A percentile compares a stretch with the other conserved stretches of the same genome.
These are phyloP conservation scores for Plectosphaerella sp. DNA, from an alignment of 2,329 filamentous ascomycete species.

Conservation along the genomic window DNA sequence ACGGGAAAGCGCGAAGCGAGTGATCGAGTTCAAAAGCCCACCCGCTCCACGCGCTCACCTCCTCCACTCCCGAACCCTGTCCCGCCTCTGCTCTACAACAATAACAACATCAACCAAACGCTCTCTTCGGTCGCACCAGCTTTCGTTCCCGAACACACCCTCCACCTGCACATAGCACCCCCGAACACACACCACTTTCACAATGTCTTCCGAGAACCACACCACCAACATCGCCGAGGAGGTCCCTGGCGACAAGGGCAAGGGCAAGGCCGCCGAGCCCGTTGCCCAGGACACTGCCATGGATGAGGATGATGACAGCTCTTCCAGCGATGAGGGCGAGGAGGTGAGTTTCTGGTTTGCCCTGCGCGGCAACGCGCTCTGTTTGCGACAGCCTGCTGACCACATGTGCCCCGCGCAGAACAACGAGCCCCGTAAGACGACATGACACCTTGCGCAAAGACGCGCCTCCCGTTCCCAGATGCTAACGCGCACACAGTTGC, in stretches of 20 bases:
- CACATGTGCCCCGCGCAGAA: neutral
- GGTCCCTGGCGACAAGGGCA: constrained; percentile 66
- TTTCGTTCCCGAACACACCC: constrained; percentile 1
- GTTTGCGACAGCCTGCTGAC: constrained; percentile 6
- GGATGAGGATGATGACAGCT: constrained; percentile 65
- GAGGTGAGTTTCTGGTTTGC: constrained; percentile 38
- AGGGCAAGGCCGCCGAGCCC: constrained; percentile 68
- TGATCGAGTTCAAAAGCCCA: neutral
- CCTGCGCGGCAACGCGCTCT: neutral
- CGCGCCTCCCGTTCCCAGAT: constrained; percentile 3
- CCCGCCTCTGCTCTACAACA: neutral
- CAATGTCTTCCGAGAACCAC: constrained; percentile 47
- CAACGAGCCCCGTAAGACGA: constrained; percentile 16
- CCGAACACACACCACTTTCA: constrained; percentile 12
- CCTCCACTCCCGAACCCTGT: neutral
- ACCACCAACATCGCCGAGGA: constrained; percentile 40
- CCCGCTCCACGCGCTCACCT: neutral
- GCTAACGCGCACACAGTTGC: constrained; percentile 19
- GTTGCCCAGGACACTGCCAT: constrained; percentile 58
- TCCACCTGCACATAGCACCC: constrained; percentile 9
- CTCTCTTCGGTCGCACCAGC: neutral
- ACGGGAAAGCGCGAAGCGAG: too few relatives aligned
- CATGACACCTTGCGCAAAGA: constrained; percentile 9
- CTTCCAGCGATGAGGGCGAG: constrained; percentile 62
- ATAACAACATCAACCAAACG: neutral